phyloP scores from a whole-genome alignment of 2,329 filamentous ascomycete species.

The Trichoderma asperellum region DNA sequence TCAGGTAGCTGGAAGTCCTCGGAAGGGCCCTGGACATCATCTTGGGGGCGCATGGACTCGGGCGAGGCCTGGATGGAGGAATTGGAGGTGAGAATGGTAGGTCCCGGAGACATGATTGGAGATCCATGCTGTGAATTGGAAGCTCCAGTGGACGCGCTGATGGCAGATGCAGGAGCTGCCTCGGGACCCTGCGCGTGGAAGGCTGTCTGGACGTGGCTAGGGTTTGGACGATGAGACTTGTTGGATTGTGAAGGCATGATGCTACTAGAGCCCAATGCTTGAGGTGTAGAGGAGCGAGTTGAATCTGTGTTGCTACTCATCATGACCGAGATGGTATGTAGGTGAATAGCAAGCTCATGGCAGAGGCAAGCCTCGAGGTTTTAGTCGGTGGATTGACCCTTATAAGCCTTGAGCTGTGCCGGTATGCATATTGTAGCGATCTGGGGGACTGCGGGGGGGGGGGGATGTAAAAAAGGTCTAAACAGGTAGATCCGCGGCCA shows the following conservation, averaged over 20 bases:
- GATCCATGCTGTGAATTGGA: slow-evolving; percentile 61
- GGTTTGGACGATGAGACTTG: slow-evolving; percentile 49
- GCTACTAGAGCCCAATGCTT: slow-evolving; percentile 36
- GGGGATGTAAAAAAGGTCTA: slow-evolving; percentile 26
- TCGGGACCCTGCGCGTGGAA: slow-evolving; percentile 45
- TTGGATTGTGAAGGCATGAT: slow-evolving; percentile 48
- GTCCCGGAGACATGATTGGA: slow-evolving; percentile 60
- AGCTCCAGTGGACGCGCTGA: slow-evolving; percentile 60
- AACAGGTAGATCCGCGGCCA: slow-evolving; percentile 26
- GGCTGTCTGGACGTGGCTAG: slow-evolving; percentile 54
- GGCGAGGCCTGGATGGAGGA: slow-evolving; percentile 70
- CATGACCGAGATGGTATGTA: slow-evolving; percentile 34
- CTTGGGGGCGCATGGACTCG: slow-evolving; percentile 61
- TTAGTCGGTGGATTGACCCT: slow-evolving; percentile 44
- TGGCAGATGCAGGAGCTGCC: slow-evolving; percentile 55
- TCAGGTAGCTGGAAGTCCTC: slow-evolving; percentile 71
- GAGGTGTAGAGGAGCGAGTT: slow-evolving; percentile 34
- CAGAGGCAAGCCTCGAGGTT: slow-evolving; percentile 36
- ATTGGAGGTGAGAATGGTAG: slow-evolving; percentile 57
- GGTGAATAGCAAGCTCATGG: slow-evolving; percentile 34
- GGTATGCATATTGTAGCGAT: slow-evolving; percentile 44
- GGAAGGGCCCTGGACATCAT: slow-evolving; percentile 55
- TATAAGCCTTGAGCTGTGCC: slow-evolving; percentile 43
- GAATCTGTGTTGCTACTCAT: slow-evolving; percentile 35
- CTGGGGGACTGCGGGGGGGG: slow-evolving; percentile 29